Percentiles rank a stretch among this genome's conserved stretches.
phyloP scores from a whole-genome alignment of 2,329 filamentous ascomycete species.

The Colletotrichum sp. region DNA sequence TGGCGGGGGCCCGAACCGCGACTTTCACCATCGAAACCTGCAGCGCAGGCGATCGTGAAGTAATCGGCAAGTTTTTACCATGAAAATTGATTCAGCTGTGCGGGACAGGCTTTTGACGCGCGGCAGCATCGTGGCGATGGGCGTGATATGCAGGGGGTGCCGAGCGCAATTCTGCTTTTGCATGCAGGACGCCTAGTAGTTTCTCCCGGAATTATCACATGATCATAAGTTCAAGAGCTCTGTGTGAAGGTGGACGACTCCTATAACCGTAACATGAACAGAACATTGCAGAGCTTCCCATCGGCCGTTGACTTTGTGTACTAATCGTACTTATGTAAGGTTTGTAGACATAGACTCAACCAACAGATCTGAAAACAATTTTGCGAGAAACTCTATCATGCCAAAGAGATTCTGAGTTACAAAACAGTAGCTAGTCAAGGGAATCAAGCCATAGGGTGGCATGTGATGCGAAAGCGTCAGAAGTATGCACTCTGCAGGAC shows the following conservation, averaged over 20 bases:
- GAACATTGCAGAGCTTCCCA: no score
- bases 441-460: fast-evolving
- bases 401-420: not conserved
- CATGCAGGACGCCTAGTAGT: not conserved
- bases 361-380: not conserved
- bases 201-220: fast-evolving
- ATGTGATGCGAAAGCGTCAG: not conserved
- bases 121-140: not conserved
- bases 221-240: not conserved
- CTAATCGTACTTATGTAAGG: not conserved
- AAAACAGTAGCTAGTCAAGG: fast-evolving
- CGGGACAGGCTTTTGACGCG: not conserved
- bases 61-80: not conserved
- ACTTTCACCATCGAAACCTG: no score
- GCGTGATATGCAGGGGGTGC: not conserved
- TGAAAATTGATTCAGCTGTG: fast-evolving
- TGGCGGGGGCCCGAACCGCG: no score
- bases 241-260: fast-evolving
- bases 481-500: not conserved
- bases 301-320: not conserved
- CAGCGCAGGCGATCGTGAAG: not conserved
- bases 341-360: not conserved
- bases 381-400: not conserved
- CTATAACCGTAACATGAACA: no score
- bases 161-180: not conserved